Evolutionary conservation across 257 asterid genomes (phyloP).

Genomic region (Petrea volubilis): DNA sequence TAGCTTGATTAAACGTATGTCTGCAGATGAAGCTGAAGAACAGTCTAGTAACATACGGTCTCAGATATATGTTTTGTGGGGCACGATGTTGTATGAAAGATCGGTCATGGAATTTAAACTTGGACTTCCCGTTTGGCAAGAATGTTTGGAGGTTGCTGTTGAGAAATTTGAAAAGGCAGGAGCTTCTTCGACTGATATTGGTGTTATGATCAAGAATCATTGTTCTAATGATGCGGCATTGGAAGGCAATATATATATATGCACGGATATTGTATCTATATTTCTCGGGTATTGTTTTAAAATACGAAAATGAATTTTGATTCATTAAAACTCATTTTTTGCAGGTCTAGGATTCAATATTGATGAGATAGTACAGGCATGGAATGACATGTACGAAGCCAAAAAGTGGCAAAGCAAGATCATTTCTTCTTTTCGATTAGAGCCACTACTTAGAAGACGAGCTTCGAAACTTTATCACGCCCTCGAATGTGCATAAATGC

Average conservation of each 20-base stretch:
- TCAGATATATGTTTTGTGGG: constrained; percentile 84
- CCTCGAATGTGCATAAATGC: constrained; percentile 52
- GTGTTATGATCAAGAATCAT: constrained; percentile 87
- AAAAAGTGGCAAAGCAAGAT: constrained; percentile 65
- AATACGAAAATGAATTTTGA: no score
- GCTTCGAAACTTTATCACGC: constrained; percentile 73
- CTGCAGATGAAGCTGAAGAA: constrained; percentile 67
- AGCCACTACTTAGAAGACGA: constrained; percentile 78
- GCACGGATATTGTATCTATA: background rate
- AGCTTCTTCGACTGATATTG: constrained; percentile 81
- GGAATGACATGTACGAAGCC: constrained; percentile 97
- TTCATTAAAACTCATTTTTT: no score
- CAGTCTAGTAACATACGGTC: constrained; percentile 73
- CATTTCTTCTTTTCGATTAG: constrained; percentile 72
- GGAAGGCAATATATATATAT: constrained; percentile 48
- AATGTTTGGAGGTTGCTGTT: constrained; percentile 76
- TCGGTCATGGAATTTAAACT: constrained; percentile 85
- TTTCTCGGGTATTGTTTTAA: background rate
- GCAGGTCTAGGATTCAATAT: constrained; percentile 87
- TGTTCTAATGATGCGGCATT: constrained; percentile 60
- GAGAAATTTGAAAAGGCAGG: constrained; percentile 90
- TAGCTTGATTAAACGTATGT: constrained; percentile 46
- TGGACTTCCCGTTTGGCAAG: constrained; percentile 86
- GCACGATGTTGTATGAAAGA: constrained; percentile 87
- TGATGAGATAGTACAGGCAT: constrained; percentile 93